These are phyloP conservation scores for Pseudonitzschia multiseries DNA, from an alignment of 108 stramenopile species.

Conservation along the genomic window DNA sequence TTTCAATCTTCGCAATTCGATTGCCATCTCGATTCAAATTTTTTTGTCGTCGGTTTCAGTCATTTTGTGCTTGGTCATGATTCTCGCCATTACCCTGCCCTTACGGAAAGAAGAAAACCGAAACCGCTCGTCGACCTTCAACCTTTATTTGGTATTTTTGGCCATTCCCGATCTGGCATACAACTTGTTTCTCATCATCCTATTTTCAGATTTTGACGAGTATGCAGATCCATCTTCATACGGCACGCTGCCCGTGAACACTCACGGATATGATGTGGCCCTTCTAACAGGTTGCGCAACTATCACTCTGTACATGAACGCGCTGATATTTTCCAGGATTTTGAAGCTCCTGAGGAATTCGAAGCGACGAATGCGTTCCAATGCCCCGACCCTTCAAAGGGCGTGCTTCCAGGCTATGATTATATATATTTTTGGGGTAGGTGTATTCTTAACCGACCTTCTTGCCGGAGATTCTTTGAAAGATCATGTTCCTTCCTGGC, in stretches of 20 bases:
- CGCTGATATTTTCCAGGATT: neutral
- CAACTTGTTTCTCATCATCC: neutral
- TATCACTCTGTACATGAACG: neutral
- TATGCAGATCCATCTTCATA: too few species aligned
- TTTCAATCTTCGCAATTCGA: too few species aligned
- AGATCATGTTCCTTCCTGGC: neutral
- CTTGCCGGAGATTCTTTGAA: neutral
- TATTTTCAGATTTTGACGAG: neutral
- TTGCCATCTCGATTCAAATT: neutral
- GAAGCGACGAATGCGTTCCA: neutral
- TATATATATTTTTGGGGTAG: neutral
- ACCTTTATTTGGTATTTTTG: conserved; percentile 10
- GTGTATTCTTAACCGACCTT: neutral
- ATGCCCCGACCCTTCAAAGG: neutral
- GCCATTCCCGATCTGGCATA: neutral
- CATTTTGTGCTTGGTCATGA: neutral
- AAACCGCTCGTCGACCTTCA: neutral
- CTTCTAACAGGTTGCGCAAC: neutral
- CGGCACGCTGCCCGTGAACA: too few species aligned
- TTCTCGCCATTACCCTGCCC: neutral
- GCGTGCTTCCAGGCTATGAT: neutral
- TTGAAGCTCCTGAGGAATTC: neutral
- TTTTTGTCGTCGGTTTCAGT: neutral
- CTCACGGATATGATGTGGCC: neutral
- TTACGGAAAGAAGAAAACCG: neutral